A percentile compares a stretch with the other conserved stretches of the same genome.
phyloP scores from a whole-genome alignment of 306 rosid species.

The Astragalus membranaceus region DNA sequence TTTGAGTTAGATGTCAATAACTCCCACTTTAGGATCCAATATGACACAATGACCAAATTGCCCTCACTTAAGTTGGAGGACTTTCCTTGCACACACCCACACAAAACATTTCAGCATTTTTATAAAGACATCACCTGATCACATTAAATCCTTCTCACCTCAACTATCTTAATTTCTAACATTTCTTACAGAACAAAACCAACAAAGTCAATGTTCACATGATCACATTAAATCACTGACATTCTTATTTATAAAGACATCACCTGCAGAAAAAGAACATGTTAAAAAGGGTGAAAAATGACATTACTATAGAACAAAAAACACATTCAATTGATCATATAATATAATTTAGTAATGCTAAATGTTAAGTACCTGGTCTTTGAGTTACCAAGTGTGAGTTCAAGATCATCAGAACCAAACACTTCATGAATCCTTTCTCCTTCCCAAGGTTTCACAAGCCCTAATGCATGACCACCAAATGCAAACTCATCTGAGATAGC shows the following conservation, averaged over 20 bases:
- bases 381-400: conserved; percentile 95
- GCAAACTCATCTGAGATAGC: conserved; percentile 85
- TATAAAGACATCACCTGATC: no score
- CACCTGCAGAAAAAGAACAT: conserved; percentile 42
- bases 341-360: background rate
- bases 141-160: no score
- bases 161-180: conserved; percentile 10
- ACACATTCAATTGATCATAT: background rate
- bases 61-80: no score
- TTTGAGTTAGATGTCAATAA: no score
- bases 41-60: no score
- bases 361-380: conserved; percentile 50
- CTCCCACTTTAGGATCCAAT: no score
- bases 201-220: conserved; percentile 21
- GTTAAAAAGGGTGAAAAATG: background rate
- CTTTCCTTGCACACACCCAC: no score
- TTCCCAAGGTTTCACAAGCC: conserved; percentile 95
- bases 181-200: conserved; percentile 15
- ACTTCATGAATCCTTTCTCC: conserved; percentile 96
- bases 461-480: conserved; percentile 68
- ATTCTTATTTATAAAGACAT: conserved; percentile 16
- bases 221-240: conserved; percentile 13
- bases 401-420: conserved; percentile 81
- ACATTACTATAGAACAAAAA: background rate
- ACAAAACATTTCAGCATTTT: no score